Evolutionary conservation across 1,139 yeast species (phyloP).

Genomic region (Suhomyces choctaworum): DNA sequence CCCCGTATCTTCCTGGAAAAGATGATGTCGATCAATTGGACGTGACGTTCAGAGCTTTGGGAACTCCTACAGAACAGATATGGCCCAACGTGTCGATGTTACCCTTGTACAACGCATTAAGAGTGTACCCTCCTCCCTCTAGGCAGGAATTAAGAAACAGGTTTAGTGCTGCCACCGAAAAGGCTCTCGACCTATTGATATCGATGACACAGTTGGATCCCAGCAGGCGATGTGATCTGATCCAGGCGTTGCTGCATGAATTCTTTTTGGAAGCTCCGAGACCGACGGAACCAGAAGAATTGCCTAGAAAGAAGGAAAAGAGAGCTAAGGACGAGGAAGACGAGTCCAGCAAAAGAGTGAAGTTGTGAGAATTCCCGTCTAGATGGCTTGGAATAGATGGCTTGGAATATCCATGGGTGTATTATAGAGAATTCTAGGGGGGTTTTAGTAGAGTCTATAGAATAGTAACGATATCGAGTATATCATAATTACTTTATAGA

Average conservation of each 20-base stretch:
- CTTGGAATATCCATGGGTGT: neutral
- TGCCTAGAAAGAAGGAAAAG: constrained; percentile 54
- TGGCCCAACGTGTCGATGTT: constrained; percentile 91
- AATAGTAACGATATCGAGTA: no score
- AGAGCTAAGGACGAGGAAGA: constrained; percentile 21
- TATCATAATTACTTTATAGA: no score
- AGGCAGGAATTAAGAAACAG: constrained; percentile 77
- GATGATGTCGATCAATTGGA: constrained; percentile 89
- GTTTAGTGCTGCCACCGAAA: constrained; percentile 89
- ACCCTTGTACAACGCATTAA: constrained; percentile 71
- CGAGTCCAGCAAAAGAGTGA: constrained; percentile 11
- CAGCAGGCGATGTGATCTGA: constrained; percentile 63
- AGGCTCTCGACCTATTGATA: constrained; percentile 74
- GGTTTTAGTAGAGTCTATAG: no score
- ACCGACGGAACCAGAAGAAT: constrained; percentile 69
- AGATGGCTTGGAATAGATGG: no score
- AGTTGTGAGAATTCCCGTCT: no score
- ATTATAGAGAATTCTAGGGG: no score
- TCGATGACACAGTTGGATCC: constrained; percentile 82
- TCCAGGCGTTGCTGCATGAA: constrained; percentile 62
- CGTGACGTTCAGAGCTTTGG: constrained; percentile 89
- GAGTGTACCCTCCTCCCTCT: constrained; percentile 81
- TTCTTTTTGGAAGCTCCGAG: constrained; percentile 75
- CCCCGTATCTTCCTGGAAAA: constrained; percentile 91
- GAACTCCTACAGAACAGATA: constrained; percentile 87